Percentiles rank a stretch among this genome's conserved stretches.
phyloP scores from a whole-genome alignment of 176 grass and related monocot genomes.

The Leersia perrieri region DNA sequence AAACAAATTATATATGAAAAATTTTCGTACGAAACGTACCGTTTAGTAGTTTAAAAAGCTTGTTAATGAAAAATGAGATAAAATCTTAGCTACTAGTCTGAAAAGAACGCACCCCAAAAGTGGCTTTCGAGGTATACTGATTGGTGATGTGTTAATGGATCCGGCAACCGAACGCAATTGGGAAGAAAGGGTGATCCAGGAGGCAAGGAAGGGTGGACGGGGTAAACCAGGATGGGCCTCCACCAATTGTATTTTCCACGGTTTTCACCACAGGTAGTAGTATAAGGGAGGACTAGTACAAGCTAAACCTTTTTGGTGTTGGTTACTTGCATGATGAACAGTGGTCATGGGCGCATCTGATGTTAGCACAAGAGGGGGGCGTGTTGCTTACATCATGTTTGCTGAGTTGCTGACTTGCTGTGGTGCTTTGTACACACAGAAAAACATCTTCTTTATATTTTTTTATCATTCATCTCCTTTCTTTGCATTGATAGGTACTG shows the following conservation, averaged over 20 bases:
- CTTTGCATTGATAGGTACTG: slow-evolving; percentile 34
- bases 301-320: not conserved
- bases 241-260: not conserved
- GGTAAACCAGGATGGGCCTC: not conserved
- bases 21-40: no score
- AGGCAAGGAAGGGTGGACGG: not conserved
- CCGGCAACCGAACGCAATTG: not conserved
- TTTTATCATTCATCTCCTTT: not conserved
- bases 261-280: not conserved
- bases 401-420: not conserved
- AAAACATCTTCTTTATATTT: not conserved
- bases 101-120: no score
- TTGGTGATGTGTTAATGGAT: not conserved
- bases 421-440: not conserved
- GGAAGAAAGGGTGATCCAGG: not conserved
- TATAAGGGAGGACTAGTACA: not conserved
- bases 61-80: no score
- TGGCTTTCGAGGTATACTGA: not conserved
- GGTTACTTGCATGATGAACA: slow-evolving; percentile 1
- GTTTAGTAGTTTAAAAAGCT: no score
- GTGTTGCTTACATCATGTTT: not conserved
- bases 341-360: slow-evolving; percentile 18
- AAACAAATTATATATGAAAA: no score
- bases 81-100: no score
- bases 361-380: not conserved